Evolutionary conservation across 2,329 filamentous ascomycete species (phyloP).

Genomic region (Metarhizium robertsii): DNA sequence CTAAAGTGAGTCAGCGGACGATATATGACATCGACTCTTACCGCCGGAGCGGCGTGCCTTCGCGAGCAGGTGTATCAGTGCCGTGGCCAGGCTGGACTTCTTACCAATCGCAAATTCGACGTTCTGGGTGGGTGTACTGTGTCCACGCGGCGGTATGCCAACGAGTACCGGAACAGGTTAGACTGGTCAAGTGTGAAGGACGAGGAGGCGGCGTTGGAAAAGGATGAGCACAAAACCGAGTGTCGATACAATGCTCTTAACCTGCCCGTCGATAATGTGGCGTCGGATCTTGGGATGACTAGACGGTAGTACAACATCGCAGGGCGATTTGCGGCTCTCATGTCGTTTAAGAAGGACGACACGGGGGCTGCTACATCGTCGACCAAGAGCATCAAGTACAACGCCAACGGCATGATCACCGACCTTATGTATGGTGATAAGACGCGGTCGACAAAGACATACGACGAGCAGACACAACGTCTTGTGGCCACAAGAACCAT

Average conservation of each 20-base stretch:
- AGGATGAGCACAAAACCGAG: neutral
- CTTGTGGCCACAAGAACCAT: neutral
- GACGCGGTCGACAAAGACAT: neutral
- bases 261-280: too few relatives aligned
- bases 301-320: neutral
- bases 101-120: neutral
- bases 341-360: neutral
- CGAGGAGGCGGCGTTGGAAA: neutral
- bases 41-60: too few relatives aligned
- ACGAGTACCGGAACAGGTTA: neutral
- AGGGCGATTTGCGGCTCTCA: neutral
- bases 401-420: neutral
- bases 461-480: neutral
- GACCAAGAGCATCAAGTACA: neutral
- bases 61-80: neutral
- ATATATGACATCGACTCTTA: too few relatives aligned
- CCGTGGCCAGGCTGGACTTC: neutral
- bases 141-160: neutral
- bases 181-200: neutral
- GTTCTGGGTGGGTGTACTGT: neutral
- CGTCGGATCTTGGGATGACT: neutral
- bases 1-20: too few relatives aligned
- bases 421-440: neutral
- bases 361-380: neutral
- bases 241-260: neutral